phyloP scores from a whole-genome alignment of 1,284 basidiomycete genomes.

The Phaffia rhodozyma region DNA sequence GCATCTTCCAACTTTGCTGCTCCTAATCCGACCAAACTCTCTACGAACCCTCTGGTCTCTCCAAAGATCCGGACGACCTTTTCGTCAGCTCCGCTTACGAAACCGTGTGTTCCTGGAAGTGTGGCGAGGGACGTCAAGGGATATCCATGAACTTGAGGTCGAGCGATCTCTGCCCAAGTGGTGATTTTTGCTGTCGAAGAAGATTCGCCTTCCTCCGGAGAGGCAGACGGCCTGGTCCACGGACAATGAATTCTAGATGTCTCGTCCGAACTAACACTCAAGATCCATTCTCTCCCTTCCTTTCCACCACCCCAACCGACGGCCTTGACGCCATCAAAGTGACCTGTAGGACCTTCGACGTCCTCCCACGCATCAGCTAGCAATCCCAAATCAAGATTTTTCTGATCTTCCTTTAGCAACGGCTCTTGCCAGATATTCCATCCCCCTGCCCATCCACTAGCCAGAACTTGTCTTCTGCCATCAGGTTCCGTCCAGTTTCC shows the following conservation, averaged over 20 bases:
- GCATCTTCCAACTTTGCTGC: slow-evolving; percentile 24
- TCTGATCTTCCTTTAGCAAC: slow-evolving; percentile 24
- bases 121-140: slow-evolving; percentile 62
- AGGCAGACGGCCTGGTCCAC: slow-evolving; percentile 23
- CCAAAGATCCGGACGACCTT: slow-evolving; percentile 22
- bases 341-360: slow-evolving; percentile 63
- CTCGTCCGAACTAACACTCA: slow-evolving; percentile 72
- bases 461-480: slow-evolving; percentile 46
- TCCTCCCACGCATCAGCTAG: slow-evolving; percentile 50
- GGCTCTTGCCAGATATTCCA: slow-evolving; percentile 63
- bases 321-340: slow-evolving; percentile 62
- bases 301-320: slow-evolving; percentile 64
- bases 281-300: slow-evolving; percentile 55
- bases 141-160: slow-evolving; percentile 91
- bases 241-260: slow-evolving; percentile 74
- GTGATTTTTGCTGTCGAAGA: slow-evolving; percentile 19
- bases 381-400: slow-evolving; percentile 25
- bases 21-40: slow-evolving; percentile 42
- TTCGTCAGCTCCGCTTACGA: slow-evolving; percentile 19
- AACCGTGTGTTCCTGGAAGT: slow-evolving; percentile 38
- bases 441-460: slow-evolving; percentile 84
- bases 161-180: slow-evolving; percentile 71
- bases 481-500: slow-evolving; percentile 30
- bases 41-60: slow-evolving; percentile 53
- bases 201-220: not conserved